A percentile compares a stretch with the other conserved stretches of the same genome.
Conservation (phyloP, 176 grass and related monocot species). For the Rhynchospora tenuis region DNA sequence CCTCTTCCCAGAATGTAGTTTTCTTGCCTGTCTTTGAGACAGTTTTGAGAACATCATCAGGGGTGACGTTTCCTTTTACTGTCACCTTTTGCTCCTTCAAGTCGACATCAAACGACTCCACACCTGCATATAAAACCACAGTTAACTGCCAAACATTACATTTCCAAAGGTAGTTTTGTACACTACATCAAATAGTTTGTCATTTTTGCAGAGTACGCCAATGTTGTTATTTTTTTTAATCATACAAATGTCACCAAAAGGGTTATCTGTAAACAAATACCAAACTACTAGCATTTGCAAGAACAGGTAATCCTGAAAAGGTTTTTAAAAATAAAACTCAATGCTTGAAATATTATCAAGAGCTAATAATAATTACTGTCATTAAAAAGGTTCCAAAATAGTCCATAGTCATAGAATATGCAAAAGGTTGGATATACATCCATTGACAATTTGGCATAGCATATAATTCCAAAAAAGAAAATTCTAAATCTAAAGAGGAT, state of each 20-base stretch:
- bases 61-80: conserved; percentile 78
- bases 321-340: neutral
- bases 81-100: conserved; percentile 84
- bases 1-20: conserved; percentile 75
- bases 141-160: neutral
- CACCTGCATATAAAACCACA: conserved; percentile 34
- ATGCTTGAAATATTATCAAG: neutral
- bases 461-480: too few relatives aligned
- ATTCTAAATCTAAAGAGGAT: too few relatives aligned
- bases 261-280: neutral
- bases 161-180: neutral
- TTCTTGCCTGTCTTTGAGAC: conserved; percentile 91
- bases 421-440: neutral
- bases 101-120: conserved; percentile 78
- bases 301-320: neutral
- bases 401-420: neutral
- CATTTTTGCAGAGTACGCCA: neutral
- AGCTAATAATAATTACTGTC: neutral
- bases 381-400: neutral
- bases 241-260: neutral
- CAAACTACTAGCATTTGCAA: neutral
- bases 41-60: conserved; percentile 83
- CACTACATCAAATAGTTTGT: neutral
- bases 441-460: too few relatives aligned
- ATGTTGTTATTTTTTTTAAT: conserved; percentile 4